phyloP scores from a whole-genome alignment of 23 red algal genomes.

The Gracilaria gracilis region DNA sequence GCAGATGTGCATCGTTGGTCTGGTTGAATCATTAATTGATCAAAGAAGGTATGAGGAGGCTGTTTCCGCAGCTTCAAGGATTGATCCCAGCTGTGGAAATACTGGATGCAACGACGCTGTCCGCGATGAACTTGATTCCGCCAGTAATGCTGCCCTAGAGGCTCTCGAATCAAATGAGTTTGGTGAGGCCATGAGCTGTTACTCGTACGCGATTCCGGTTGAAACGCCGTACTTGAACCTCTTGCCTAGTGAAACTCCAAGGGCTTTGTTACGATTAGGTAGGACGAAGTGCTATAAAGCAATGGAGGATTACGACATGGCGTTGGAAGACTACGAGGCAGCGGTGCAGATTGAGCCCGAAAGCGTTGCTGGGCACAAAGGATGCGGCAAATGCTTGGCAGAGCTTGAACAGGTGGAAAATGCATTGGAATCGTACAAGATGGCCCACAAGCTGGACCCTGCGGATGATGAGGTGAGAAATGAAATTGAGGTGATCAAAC shows the following conservation, averaged over 20 bases:
- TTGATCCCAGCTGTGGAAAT: slow-evolving; percentile 42
- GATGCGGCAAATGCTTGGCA: slow-evolving; percentile 65
- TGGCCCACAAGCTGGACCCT: slow-evolving; percentile 57
- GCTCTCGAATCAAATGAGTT: slow-evolving; percentile 51
- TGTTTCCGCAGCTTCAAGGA: slow-evolving; percentile 28
- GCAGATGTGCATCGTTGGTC: slow-evolving; percentile 75
- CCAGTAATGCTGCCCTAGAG: slow-evolving; percentile 47
- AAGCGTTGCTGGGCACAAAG: slow-evolving; percentile 71
- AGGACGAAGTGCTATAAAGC: slow-evolving; percentile 72
- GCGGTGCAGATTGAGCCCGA: slow-evolving; percentile 57
- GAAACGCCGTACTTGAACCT: slow-evolving; percentile 50
- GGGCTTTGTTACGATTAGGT: slow-evolving; percentile 44
- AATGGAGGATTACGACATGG: slow-evolving; percentile 78
- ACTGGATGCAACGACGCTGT: slow-evolving; percentile 65
- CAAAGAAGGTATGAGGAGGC: slow-evolving; percentile 81
- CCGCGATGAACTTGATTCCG: slow-evolving; percentile 62
- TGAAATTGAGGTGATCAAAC: slow-evolving; percentile 50
- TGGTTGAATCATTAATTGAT: slow-evolving; percentile 77
- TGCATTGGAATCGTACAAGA: slow-evolving; percentile 57
- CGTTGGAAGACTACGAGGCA: slow-evolving; percentile 70
- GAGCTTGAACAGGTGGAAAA: slow-evolving; percentile 66
- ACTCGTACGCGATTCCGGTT: slow-evolving; percentile 66
- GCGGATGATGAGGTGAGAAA: slow-evolving; percentile 66
- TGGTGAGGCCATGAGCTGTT: slow-evolving; percentile 68
- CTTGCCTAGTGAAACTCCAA: slow-evolving; percentile 25